A percentile compares a stretch with the other conserved stretches of the same genome.
phyloP scores from a whole-genome alignment of 192 early-diverging fungal genomes.

The Mortierella antarctica region DNA sequence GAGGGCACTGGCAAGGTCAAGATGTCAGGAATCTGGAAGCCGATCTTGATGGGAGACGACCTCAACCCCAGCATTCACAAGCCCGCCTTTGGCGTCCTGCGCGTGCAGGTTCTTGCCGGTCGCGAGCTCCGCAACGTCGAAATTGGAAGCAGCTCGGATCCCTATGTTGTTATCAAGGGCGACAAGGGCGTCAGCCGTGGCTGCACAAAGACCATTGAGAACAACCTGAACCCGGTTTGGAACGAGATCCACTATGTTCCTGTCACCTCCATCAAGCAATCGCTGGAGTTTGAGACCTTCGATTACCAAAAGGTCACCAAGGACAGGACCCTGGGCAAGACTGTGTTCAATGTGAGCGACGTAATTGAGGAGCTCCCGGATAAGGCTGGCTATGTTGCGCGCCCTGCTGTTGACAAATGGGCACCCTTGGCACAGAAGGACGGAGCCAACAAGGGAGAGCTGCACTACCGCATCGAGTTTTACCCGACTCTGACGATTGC shows the following conservation, averaged over 20 bases:
- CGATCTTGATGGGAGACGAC: constrained; percentile 77
- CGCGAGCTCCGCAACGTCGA: constrained; percentile 88
- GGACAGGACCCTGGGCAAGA: constrained; percentile 85
- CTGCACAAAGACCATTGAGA: constrained; percentile 84
- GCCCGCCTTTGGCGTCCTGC: constrained; percentile 82
- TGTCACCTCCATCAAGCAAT: constrained; percentile 78
- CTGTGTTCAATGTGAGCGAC: constrained; percentile 69
- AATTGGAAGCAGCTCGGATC: constrained; percentile 88
- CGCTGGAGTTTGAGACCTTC: constrained; percentile 79
- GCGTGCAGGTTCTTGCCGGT: constrained; percentile 79
- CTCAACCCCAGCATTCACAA: constrained; percentile 58
- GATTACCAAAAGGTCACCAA: constrained; percentile 90
- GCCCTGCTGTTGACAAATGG: constrained; percentile 49
- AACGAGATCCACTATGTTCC: constrained; percentile 89
- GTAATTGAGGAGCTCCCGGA: constrained; percentile 62
- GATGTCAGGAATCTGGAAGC: constrained; percentile 72
- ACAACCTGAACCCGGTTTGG: constrained; percentile 90
- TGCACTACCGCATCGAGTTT: constrained; percentile 68
- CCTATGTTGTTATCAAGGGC: constrained; percentile 81
- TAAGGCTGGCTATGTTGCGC: constrained; percentile 23
- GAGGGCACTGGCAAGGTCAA: constrained; percentile 53
- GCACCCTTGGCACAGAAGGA: constrained; percentile 66
- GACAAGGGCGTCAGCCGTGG: constrained; percentile 62
- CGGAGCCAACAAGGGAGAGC: constrained; percentile 67
- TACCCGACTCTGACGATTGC: constrained; percentile 53